phyloP scores from a whole-genome alignment of 306 rosid genomes.

The Oemleria cerasiformis region DNA sequence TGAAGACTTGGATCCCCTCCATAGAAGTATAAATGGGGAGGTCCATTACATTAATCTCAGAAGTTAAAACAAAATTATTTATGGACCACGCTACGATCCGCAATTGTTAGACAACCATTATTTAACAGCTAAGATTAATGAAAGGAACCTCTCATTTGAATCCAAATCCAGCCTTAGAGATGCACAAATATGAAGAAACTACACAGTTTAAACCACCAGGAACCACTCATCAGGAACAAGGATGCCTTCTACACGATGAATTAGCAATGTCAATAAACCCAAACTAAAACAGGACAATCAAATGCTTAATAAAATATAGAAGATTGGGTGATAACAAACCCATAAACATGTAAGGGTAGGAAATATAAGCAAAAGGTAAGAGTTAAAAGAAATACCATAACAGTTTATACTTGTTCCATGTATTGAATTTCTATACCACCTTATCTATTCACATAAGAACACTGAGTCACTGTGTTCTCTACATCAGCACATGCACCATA shows the following conservation, averaged over 20 bases:
- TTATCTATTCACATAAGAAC: slow-evolving; percentile 87
- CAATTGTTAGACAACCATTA: not conserved
- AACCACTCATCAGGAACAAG: slow-evolving; percentile 6
- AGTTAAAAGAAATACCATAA: slow-evolving; percentile 21
- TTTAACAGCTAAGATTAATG: not conserved
- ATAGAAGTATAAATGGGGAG: not conserved
- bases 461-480: slow-evolving; percentile 53
- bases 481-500: slow-evolving; percentile 67
- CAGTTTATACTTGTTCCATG: slow-evolving; percentile 45
- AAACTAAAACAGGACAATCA: not conserved
- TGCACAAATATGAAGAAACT: not conserved
- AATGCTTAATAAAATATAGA: not conserved
- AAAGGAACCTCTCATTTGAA: slow-evolving; percentile 1
- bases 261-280: slow-evolving; percentile 3
- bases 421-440: slow-evolving; percentile 87
- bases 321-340: not conserved
- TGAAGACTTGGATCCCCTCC: not conserved
- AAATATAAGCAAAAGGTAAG: slow-evolving; percentile 12
- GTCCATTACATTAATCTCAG: slow-evolving; percentile 1
- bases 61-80: not conserved
- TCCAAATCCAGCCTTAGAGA: slow-evolving; percentile 9
- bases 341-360: slow-evolving; percentile 2
- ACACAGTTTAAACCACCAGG: slow-evolving; percentile 2
- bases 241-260: slow-evolving; percentile 15
- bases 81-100: not conserved